Evolutionary conservation across 2,329 filamentous ascomycete genomes (phyloP).

Genomic region (Colletotrichum lini): DNA sequence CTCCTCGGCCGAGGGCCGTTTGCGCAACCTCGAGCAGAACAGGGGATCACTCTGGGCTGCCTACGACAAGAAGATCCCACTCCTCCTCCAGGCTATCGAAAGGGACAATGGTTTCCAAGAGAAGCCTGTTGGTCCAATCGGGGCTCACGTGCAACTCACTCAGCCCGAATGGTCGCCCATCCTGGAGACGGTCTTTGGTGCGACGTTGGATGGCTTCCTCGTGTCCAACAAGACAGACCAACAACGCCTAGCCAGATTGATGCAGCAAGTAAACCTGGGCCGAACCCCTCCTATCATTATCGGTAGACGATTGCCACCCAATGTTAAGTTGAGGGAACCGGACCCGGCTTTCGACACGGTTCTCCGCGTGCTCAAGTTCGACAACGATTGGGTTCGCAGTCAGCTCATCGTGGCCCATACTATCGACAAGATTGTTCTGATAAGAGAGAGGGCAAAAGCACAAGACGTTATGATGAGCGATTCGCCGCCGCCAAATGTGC

Average conservation of each 20-base stretch:
- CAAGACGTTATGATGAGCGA: conserved; percentile 77
- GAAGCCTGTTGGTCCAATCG: conserved; percentile 87
- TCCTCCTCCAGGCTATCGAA: conserved; percentile 78
- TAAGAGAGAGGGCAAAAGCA: conserved; percentile 77
- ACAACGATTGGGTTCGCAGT: conserved; percentile 82
- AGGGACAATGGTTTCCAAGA: conserved; percentile 77
- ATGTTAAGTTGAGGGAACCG: conserved; percentile 80
- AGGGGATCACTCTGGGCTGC: conserved; percentile 71
- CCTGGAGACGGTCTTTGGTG: conserved; percentile 83
- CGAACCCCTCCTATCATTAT: conserved; percentile 75
- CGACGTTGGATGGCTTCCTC: conserved; percentile 80
- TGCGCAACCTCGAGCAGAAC: conserved; percentile 30
- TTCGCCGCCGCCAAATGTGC: conserved; percentile 77
- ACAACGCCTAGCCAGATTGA: conserved; percentile 74
- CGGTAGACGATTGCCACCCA: conserved; percentile 66
- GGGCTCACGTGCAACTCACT: conserved; percentile 80
- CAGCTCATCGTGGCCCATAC: conserved; percentile 85
- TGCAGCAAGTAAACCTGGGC: conserved; percentile 66
- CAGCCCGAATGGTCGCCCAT: conserved; percentile 88
- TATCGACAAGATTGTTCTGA: conserved; percentile 88
- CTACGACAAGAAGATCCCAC: conserved; percentile 74
- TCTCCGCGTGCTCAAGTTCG: conserved; percentile 84
- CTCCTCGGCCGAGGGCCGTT: conserved; percentile 27
- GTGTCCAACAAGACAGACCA: conserved; percentile 85
- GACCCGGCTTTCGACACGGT: conserved; percentile 81